Conservation (phyloP, 208 protist species). For the Jaenimonas drosophilae region DNA sequence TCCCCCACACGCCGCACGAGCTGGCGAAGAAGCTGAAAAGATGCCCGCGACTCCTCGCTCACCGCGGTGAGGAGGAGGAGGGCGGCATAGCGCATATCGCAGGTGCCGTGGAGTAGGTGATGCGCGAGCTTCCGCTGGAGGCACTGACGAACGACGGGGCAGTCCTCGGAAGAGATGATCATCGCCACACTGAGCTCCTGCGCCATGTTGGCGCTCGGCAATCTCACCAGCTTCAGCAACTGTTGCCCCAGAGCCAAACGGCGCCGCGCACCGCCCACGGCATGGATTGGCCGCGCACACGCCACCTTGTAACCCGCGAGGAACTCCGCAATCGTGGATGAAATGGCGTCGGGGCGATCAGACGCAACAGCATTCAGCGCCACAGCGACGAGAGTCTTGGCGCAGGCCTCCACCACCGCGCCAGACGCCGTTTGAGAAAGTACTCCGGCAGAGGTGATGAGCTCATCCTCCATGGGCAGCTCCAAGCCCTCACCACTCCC, state of each 20-base stretch:
- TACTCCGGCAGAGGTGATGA: background rate
- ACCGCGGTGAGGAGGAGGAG: conserved; percentile 67
- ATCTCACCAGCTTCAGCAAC: conserved; percentile 36
- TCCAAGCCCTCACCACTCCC: background rate
- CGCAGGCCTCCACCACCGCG: background rate
- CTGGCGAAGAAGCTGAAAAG: conserved; percentile 33
- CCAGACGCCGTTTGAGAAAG: background rate
- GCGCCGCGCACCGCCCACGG: conserved; percentile 6
- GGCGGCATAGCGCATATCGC: conserved; percentile 62
- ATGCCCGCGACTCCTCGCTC: conserved; percentile 35
- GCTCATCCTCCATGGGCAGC: background rate
- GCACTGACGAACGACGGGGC: conserved; percentile 27
- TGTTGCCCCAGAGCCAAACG: conserved; percentile 51
- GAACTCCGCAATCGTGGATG: background rate
- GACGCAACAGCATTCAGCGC: background rate
- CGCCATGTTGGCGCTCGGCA: conserved; percentile 29
- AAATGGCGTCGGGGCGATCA: background rate
- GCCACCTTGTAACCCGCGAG: conserved; percentile 1
- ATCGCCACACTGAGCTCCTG: conserved; percentile 54
- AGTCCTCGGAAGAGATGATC: conserved; percentile 55
- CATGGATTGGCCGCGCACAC: conserved; percentile 2
- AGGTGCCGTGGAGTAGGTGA: conserved; percentile 13
- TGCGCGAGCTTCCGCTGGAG: conserved; percentile 45
- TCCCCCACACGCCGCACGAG: conserved; percentile 36
- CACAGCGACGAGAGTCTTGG: background rate